Base-by-base conservation (phyloP, 2,329 filamentous ascomycete genomes). In the Bretziella fagacearum region DNA sequence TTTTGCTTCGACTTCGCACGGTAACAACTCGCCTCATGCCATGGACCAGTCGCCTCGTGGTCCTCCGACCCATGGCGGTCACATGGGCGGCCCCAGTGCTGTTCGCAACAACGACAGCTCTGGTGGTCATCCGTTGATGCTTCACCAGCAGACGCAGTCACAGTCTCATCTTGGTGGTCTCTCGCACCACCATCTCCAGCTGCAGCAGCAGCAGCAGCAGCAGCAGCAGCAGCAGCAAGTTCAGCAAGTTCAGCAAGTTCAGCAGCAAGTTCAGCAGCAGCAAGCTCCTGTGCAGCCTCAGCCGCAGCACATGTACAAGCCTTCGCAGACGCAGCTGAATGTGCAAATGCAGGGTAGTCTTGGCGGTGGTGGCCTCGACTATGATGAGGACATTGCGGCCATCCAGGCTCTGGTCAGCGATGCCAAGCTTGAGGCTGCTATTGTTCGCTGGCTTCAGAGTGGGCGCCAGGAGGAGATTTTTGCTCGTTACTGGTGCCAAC, bases 391-490 rank as follows among this genome's bases (percentile, higher is more conserved):
- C 44, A 68, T 80, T 18, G 67, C 73, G 15, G 63, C 68, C 20
- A 77, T 89, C 50, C 74, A 77, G 43, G 62, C 66, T 42, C 63
- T 77, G 36, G 76, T 91, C 62, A 66, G 70, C 29, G 67, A 71
- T 25, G 73, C 73, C 18, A 70, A 73, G 29, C 70, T 71, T 48
- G 77, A 81, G 55, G 70, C 73, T 46, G 78, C 74, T 35, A 69
- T 79, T 57, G 69, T 81, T 48, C 71, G 72, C 51, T 81, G 77
- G 77, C 70, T 81, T 48, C 77, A 82, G 60, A 71, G 70, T 53
- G 70, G 69, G 13, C 68, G 72, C 27, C 71, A 77, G 57, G 69
- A 77, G 50, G 72, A 77, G 51, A 70, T 81, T 44, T 82, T 80
- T 59, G 66, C 70, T 26, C 60, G 60, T 26, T 63, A 62, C 51